These are phyloP conservation scores for Collybia nuda DNA, from an alignment of 768 basidiomycete species.

Conservation along the genomic window DNA sequence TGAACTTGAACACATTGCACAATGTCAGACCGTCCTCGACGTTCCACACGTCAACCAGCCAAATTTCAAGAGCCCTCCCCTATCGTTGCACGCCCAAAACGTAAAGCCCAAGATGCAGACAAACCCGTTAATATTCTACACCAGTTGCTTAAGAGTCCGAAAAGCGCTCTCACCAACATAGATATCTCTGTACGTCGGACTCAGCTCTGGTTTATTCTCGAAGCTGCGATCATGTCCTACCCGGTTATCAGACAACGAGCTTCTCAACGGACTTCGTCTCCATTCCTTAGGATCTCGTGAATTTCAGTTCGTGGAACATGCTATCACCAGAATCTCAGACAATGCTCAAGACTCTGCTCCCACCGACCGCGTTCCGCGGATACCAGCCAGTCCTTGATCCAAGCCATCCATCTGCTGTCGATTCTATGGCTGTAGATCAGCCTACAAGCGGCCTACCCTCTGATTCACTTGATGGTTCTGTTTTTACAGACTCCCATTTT, in stretches of 20 bases:
- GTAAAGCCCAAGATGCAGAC: constrained; percentile 26
- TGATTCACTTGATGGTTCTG: constrained; percentile 27
- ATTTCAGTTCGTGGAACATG: constrained; percentile 41
- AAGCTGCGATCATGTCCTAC: constrained; percentile 8
- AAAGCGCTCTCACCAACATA: constrained; percentile 47
- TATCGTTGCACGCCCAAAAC: constrained; percentile 16
- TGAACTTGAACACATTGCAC: background rate
- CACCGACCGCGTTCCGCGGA: constrained; percentile 42
- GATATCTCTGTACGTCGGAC: constrained; percentile 48
- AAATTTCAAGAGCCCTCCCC: constrained; percentile 6
- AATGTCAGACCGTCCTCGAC: constrained; percentile 30
- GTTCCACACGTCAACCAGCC: constrained; percentile 19
- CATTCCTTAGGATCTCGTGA: constrained; percentile 45
- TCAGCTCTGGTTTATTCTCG: background rate
- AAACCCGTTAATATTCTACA: constrained; percentile 32
- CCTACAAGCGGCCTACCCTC: constrained; percentile 2
- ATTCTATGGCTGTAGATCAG: constrained; percentile 19
- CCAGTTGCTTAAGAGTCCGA: constrained; percentile 41
- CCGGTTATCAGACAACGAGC: constrained; percentile 10
- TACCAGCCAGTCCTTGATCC: constrained; percentile 29
- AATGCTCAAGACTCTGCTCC: constrained; percentile 38
- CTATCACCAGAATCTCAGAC: constrained; percentile 41
- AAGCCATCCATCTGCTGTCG: constrained; percentile 34
- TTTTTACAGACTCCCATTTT: constrained; percentile 55
- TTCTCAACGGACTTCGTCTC: constrained; percentile 21